These are phyloP conservation scores for Aureobasidium sp. DNA, from an alignment of 2,329 filamentous ascomycete species.

Conservation along the genomic window DNA sequence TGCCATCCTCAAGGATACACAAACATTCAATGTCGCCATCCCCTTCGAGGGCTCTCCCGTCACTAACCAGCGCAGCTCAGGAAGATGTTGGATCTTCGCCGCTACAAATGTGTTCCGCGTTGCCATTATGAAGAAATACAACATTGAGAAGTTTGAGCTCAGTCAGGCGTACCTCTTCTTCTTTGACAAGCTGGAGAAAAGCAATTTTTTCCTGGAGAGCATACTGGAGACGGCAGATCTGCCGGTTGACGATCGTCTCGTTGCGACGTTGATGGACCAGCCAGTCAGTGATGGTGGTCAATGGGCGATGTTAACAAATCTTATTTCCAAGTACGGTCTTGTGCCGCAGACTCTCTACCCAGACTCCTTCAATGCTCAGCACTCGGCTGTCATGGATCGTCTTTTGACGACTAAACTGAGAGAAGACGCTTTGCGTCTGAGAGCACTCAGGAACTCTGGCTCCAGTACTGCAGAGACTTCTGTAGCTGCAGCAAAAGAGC, in stretches of 20 bases:
- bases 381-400: slow-evolving; percentile 60
- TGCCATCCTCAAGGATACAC: slow-evolving; percentile 59
- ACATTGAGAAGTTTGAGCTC: slow-evolving; percentile 71
- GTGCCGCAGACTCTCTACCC: slow-evolving; percentile 73
- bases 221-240: slow-evolving; percentile 65
- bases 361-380: slow-evolving; percentile 70
- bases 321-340: slow-evolving; percentile 79
- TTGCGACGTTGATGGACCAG: slow-evolving; percentile 59
- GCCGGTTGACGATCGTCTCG: slow-evolving; percentile 62
- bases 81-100: slow-evolving; percentile 87
- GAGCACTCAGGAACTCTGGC: slow-evolving; percentile 42
- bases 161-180: slow-evolving; percentile 84
- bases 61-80: slow-evolving; percentile 74
- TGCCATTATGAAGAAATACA: slow-evolving; percentile 77
- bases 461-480: slow-evolving; percentile 28
- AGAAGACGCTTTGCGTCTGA: slow-evolving; percentile 65
- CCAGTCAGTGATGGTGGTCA: slow-evolving; percentile 77
- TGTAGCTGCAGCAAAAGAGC: slow-evolving; percentile 52
- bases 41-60: slow-evolving; percentile 74
- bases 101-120: slow-evolving; percentile 86
- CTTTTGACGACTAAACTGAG: slow-evolving; percentile 80
- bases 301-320: slow-evolving; percentile 85
- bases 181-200: slow-evolving; percentile 90
- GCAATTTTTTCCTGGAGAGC: slow-evolving; percentile 82
- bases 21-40: slow-evolving; percentile 77